These are phyloP conservation scores for Candida neerlandica DNA, from an alignment of 1,139 yeast species.

Conservation along the genomic window DNA sequence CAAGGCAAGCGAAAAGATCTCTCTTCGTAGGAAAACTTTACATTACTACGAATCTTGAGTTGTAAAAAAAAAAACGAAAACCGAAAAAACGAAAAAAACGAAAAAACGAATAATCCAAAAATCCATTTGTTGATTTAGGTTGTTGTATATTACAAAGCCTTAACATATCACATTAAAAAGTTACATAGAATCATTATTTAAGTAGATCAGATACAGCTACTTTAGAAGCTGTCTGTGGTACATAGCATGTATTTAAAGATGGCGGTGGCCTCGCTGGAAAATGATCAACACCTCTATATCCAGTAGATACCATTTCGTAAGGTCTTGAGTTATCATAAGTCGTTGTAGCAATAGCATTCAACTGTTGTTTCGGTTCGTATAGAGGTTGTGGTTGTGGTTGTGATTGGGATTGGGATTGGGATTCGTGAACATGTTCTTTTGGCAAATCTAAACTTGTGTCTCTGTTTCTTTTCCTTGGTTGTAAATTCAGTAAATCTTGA, in stretches of 20 bases:
- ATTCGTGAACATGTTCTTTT: background rate
- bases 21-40: too few relatives aligned
- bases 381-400: background rate
- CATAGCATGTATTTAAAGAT: background rate
- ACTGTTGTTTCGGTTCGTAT: background rate
- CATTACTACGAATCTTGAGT: too few relatives aligned
- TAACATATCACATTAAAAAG: background rate
- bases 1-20: too few relatives aligned
- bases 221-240: background rate
- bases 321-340: background rate
- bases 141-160: background rate
- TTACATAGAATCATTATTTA: background rate
- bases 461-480: constrained; percentile 14
- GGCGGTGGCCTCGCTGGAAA: background rate
- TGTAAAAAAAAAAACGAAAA: too few relatives aligned
- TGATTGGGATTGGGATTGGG: background rate
- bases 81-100: background rate
- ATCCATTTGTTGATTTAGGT: background rate
- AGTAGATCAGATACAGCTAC: constrained; percentile 1
- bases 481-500: constrained; percentile 32
- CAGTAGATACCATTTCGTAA: background rate
- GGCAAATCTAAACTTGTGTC: constrained; percentile 18
- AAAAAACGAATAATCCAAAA: too few relatives aligned
- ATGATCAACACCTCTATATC: constrained; percentile 1
- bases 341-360: background rate